Evolutionary conservation across 108 stramenopile genomes (phyloP).

Genomic region (Nitzschia palea): DNA sequence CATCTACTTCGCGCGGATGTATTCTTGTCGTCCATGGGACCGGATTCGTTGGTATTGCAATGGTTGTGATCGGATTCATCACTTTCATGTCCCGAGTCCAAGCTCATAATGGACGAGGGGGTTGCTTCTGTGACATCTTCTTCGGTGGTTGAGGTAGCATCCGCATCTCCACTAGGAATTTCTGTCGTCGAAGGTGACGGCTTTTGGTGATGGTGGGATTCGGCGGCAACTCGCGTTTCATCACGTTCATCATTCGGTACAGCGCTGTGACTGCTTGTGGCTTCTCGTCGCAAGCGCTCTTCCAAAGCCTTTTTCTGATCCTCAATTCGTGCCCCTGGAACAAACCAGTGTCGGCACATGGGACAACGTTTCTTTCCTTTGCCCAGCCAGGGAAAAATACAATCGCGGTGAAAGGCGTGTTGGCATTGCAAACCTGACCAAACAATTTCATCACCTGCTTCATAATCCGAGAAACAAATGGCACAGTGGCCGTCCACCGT

Average conservation of each 20-base stretch:
- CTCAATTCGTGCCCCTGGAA: slow-evolving; percentile 39
- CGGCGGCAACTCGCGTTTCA: not conserved
- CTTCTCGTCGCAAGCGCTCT: not conserved
- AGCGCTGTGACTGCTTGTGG: not conserved
- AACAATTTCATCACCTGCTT: slow-evolving; percentile 52
- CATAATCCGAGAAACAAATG: slow-evolving; percentile 60
- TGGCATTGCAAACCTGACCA: slow-evolving; percentile 49
- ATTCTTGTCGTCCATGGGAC: no score
- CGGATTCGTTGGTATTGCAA: not conserved
- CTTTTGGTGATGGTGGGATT: not conserved
- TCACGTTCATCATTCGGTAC: not conserved
- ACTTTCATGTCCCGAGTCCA: no score
- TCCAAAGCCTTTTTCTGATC: slow-evolving; percentile 28
- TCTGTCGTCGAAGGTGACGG: not conserved
- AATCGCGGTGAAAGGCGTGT: slow-evolving; percentile 75
- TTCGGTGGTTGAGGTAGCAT: not conserved
- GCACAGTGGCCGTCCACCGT: slow-evolving; percentile 44
- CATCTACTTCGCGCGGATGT: no score
- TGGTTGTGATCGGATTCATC: no score
- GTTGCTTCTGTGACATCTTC: no score
- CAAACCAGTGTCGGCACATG: slow-evolving; percentile 63
- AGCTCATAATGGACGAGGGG: no score
- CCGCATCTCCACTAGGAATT: not conserved
- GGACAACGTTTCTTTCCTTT: slow-evolving; percentile 73
- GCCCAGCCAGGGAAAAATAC: slow-evolving; percentile 60